These are phyloP conservation scores for Salix purpurea DNA, from an alignment of 345 rosid species.

Conservation along the genomic window DNA sequence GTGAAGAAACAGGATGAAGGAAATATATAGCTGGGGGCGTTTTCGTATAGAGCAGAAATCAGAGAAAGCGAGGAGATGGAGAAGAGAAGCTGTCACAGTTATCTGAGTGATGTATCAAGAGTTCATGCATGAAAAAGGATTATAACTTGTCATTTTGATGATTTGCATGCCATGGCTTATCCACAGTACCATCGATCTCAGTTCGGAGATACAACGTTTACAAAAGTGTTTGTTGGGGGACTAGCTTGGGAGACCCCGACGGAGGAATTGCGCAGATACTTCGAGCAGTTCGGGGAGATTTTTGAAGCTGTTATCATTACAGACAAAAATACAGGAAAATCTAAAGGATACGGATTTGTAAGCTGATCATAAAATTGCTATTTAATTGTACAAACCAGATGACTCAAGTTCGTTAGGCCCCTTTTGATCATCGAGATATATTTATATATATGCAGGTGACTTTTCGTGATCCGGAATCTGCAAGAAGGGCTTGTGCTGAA, in stretches of 20 bases:
- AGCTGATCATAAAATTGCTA: conserved; percentile 15
- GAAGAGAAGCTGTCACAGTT: neutral
- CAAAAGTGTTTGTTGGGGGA: conserved; percentile 91
- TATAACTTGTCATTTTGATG: conserved; percentile 9
- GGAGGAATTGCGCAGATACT: conserved; percentile 73
- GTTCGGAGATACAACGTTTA: conserved; percentile 86
- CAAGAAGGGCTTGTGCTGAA: conserved; percentile 69
- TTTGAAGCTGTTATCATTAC: conserved; percentile 90
- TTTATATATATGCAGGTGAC: conserved; percentile 48
- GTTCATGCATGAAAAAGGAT: conserved; percentile 24
- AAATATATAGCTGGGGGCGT: neutral
- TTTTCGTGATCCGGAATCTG: conserved; percentile 85
- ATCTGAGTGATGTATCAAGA: neutral
- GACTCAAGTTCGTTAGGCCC: neutral
- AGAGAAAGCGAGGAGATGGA: conserved; percentile 6
- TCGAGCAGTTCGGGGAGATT: conserved; percentile 88
- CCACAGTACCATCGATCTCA: conserved; percentile 68
- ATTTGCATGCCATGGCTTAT: conserved; percentile 38
- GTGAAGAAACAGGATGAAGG: conserved; percentile 9
- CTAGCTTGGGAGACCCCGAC: conserved; percentile 96
- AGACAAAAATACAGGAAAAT: conserved; percentile 79
- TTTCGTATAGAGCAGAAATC: neutral
- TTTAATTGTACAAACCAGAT: too few species aligned
- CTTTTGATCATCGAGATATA: neutral
- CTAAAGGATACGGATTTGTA: conserved; percentile 97